Base-by-base conservation (phyloP, 1,284 basidiomycete genomes). In the Salmacisia buchloeana region DNA sequence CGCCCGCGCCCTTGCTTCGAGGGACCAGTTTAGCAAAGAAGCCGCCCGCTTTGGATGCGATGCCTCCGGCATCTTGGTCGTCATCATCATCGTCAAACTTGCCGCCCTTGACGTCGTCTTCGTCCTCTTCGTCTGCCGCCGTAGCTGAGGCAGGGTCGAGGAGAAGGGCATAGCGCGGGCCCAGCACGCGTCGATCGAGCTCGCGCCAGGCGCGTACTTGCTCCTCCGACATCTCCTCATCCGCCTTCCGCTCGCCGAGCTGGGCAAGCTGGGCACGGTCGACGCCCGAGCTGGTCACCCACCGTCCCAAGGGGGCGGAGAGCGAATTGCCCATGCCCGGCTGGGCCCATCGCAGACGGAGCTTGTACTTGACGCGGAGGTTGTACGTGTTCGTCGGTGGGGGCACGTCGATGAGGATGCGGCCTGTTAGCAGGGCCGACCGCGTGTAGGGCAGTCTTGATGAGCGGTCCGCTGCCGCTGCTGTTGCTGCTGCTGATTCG, bases 31-130 rank as follows among this genome's bases (percentile, higher is more conserved):
- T n/a, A n/a, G n/a, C n/a, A 38, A 38, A 38, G 18, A 18, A 38
- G 36, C 9, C 36, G 36, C 36, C 36, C 9, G 9, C 36, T 18
- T 9, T 38, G 36, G 36, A 9, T 38, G 10, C 18, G 36, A 18
- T 18, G 10, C 36, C 36, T 18, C 18, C 36, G 9, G 36, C 10
- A 38, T 18, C 36, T 18, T 38, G 36, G 9, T 52, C 46, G 46
- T 52, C 46, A 25, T 27, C 21, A 18, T 49, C 46, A 27, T 52
- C 46, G 23, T 52, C 46, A 29, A 52, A 52, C 29, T 52, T 52
- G 46, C 4, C 23, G 29, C 29, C 25, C 18, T 52, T 52, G 23
- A 6, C 25, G 29, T 52, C 46, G 1, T 27, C 3, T 3, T 49
- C 46, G 25, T 49, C 46, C 23, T 52, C 46, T 13, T 52, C 46